Conservation (phyloP, 78 protist species). For the Polysphondylium violaceum region DNA sequence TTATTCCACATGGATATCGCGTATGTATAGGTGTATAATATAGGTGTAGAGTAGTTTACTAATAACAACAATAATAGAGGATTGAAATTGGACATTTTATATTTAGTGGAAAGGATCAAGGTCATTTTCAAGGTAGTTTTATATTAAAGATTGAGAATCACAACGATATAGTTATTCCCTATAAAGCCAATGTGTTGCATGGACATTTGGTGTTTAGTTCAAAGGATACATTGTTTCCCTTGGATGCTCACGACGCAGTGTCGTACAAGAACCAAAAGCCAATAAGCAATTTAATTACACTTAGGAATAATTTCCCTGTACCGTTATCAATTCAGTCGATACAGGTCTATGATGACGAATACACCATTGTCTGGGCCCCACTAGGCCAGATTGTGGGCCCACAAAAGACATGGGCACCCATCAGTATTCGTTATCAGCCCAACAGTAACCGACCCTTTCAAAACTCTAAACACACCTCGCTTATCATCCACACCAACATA, state of each 20-base stretch:
- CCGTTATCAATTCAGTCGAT: slow-evolving; percentile 30
- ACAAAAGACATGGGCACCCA: slow-evolving; percentile 12
- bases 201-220: slow-evolving; percentile 28
- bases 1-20: not conserved
- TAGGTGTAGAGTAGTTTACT: too few species aligned
- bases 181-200: not conserved
- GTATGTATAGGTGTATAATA: too few species aligned
- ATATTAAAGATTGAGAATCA: not conserved
- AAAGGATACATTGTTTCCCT: slow-evolving; percentile 22
- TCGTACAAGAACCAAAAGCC: not conserved
- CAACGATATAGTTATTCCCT: slow-evolving; percentile 30
- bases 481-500: slow-evolving; percentile 28
- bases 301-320: slow-evolving; percentile 28
- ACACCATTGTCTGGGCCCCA: slow-evolving; percentile 18
- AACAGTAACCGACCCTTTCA: not conserved
- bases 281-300: not conserved
- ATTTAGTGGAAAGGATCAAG: slow-evolving; percentile 18
- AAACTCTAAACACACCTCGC: slow-evolving; percentile 23
- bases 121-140: slow-evolving; percentile 36
- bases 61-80: slow-evolving; percentile 7
- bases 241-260: not conserved
- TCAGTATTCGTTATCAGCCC: not conserved
- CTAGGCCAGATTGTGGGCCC: slow-evolving; percentile 4
- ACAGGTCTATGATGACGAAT: slow-evolving; percentile 25
- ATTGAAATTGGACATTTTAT: slow-evolving; percentile 37